Conservation (phyloP, 2,329 filamentous ascomycete genomes). For the Trichoderma polysporum region DNA sequence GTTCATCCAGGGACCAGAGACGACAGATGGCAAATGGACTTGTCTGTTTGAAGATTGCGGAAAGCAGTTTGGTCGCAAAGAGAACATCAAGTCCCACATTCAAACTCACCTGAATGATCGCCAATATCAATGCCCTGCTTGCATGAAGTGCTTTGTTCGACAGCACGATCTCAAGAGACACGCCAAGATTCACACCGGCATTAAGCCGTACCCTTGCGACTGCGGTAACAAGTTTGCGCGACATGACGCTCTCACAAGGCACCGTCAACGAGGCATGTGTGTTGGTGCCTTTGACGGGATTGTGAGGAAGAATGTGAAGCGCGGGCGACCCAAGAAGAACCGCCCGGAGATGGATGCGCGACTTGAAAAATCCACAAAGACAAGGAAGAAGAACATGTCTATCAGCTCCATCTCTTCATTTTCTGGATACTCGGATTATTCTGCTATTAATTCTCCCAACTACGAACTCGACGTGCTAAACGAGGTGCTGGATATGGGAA, state of each 20-base stretch:
- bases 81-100: conserved; percentile 98
- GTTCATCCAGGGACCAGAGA: conserved; percentile 71
- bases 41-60: conserved; percentile 77
- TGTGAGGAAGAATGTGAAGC: conserved; percentile 59
- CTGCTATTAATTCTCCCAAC: conserved; percentile 52
- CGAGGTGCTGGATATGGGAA: conserved; percentile 48
- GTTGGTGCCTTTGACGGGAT: conserved; percentile 87
- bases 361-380: conserved; percentile 55
- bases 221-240: conserved; percentile 94
- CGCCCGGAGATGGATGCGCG: conserved; percentile 57
- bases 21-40: conserved; percentile 73
- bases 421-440: conserved; percentile 58
- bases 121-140: conserved; percentile 91
- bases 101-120: conserved; percentile 97
- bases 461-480: conserved; percentile 49
- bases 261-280: conserved; percentile 95
- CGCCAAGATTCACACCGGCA: conserved; percentile 93
- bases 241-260: conserved; percentile 90
- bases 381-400: conserved; percentile 56
- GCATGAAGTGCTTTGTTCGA: conserved; percentile 92
- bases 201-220: conserved; percentile 92
- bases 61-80: conserved; percentile 92
- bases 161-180: conserved; percentile 97
- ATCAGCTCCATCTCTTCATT: conserved; percentile 53
- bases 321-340: conserved; percentile 63